Base-by-base conservation (phyloP, 1,139 yeast genomes). In the Scheffersomyces quercinus region DNA sequence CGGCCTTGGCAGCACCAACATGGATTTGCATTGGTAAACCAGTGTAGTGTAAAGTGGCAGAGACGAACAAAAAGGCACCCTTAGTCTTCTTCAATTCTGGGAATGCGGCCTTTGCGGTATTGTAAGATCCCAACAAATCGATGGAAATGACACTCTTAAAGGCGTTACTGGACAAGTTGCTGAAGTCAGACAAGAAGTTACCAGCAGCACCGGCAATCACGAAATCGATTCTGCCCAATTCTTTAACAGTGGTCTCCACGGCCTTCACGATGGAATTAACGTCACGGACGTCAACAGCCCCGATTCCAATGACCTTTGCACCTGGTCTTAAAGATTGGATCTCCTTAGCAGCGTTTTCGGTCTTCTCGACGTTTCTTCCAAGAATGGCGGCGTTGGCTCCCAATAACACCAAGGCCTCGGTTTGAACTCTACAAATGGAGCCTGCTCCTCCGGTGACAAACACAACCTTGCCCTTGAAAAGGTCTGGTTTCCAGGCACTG, bases 151-250 rank as follows among this genome's bases (percentile, higher is more conserved):
- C 97, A 0, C 95, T 76, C 62, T 85, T 83, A 74, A 91, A 91
- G 2, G 96, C 97, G 57, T 88, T 88, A 32, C 90, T 64, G 2
- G 95, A 85, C 51, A 90, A 68, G 54, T 83, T 84, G 56, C 83
- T 83, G 64, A 90, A 82, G 60, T 88, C 95, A 29, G 90, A 73
- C 50, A 91, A 65, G 58, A 90, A 91, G 70, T 90, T 90, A 5
- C 98, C 97, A 3, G 97, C 97, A 2, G 98, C 97, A 14, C 97
- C 98, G 35, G 95, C 91, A 64, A 91, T 85, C 35, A 90, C 95
- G 59, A 65, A 86, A 64, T 91, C 97, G 49, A 88, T 84, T 48
- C 77, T 68, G 6, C 95, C 96, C 48, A 88, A 75, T 53, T 75
- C 75, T 10, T 64, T 57, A 14, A 89, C 87, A 0, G 97, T 82